These are phyloP conservation scores for Zygoascus tannicola DNA, from an alignment of 805 yeast species.

Conservation along the genomic window DNA sequence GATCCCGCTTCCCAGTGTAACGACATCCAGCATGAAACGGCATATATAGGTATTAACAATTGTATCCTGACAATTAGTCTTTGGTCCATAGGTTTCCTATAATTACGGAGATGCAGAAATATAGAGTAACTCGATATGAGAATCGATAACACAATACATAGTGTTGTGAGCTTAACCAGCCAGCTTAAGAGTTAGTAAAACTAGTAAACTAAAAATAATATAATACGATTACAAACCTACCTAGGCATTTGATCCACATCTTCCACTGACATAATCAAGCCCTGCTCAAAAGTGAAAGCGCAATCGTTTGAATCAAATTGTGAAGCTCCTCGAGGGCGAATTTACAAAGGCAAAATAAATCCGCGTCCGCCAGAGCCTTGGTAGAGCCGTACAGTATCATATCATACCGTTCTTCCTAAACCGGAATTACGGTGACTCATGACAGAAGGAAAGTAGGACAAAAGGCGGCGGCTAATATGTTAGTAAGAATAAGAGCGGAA, in stretches of 20 bases:
- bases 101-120: constrained; percentile 51
- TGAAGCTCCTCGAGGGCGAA: no score
- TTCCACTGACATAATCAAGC: not conserved
- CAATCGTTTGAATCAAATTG: no score
- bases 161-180: constrained; percentile 5
- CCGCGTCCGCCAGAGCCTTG: no score
- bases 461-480: no score
- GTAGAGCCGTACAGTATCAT: no score
- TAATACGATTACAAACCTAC: not conserved
- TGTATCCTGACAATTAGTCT: constrained; percentile 75
- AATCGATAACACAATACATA: constrained; percentile 23
- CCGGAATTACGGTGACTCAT: no score
- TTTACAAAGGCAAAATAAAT: no score
- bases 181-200: constrained; percentile 2
- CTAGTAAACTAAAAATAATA: not conserved
- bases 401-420: no score
- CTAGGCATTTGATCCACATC: constrained; percentile 3
- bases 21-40: constrained; percentile 57
- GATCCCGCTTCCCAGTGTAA: constrained; percentile 39
- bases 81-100: constrained; percentile 84
- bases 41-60: constrained; percentile 71
- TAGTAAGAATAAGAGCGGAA: no score
- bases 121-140: constrained; percentile 40
- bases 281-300: no score
- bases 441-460: no score